Base-by-base conservation (phyloP, 225 moss, liverwort and hornwort species). In the Lunularia cruciata region DNA sequence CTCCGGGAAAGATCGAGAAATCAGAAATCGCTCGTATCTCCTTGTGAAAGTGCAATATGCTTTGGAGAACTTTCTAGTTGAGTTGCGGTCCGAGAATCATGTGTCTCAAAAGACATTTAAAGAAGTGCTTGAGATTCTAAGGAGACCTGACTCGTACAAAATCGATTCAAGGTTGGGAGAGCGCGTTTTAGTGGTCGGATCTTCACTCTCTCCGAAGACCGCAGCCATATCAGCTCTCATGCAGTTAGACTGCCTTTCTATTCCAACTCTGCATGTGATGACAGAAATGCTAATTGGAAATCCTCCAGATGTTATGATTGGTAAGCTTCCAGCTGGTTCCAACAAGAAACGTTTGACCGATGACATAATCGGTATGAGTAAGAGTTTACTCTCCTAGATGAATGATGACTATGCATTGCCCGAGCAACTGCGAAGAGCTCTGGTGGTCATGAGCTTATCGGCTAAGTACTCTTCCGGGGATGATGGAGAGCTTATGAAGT, bases 381-480 rank as follows among this genome's bases (percentile, higher is more conserved):
- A 0, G 27, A 19, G 1, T 13, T 35, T 73, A 15, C 55, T 73
- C 22, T 28, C 53, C 16, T 1, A 27, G 23, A 12, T 53, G 1
- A 22, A 55, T 46, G 33, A 26, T 31, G 73, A 36, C 9, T 20
- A 69, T 49, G 27, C 37, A 20, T 31, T 78, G 23, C 78, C 78
- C 47, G 78, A 73, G 48, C 1, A 36, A 16, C 59, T 78, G 0
- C 61, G 73, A 11, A 73, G 64, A 45, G 46, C 63, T 23, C 63
- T 78, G 0, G 57, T 73, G n/a, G 78, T 78, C 14, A 63, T 73
- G 78, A 78, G 78, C 48, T 34, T 78, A 16, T 78, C 78, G 47
- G 78, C 78, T 19, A 78, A 48, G 48, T 47, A 68, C 61, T 51
- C 73, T 14, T 37, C 54, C 54, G 78, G 78, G 40, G 25, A 47